Evolutionary conservation across 768 basidiomycete genomes (phyloP).

Genomic region (Xanthoconium purpureum): DNA sequence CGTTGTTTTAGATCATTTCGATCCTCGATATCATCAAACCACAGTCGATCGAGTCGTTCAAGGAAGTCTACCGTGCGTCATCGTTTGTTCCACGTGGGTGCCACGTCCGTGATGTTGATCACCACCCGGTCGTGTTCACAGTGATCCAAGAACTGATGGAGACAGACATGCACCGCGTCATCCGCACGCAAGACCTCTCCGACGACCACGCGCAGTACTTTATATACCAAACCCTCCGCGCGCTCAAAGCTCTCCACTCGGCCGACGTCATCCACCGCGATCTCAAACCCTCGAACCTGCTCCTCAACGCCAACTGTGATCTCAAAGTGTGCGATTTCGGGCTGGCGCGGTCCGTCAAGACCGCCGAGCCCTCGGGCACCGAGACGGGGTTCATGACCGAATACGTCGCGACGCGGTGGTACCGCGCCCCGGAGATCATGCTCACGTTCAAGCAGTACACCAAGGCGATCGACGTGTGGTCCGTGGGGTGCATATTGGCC

Average conservation of each 20-base stretch:
- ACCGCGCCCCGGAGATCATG: slow-evolving; percentile 99
- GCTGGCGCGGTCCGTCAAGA: slow-evolving; percentile 84
- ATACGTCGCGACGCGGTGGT: slow-evolving; percentile 99
- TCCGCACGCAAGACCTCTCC: slow-evolving; percentile 89
- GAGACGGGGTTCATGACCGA: slow-evolving; percentile 92
- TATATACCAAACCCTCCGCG: slow-evolving; percentile 91
- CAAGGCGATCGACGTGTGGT: slow-evolving; percentile 91
- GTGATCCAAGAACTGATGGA: slow-evolving; percentile 94
- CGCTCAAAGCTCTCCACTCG: slow-evolving; percentile 93
- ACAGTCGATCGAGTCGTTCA: slow-evolving; percentile 74
- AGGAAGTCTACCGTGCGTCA: slow-evolving; percentile 73
- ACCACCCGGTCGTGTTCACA: slow-evolving; percentile 25
- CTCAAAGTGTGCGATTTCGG: slow-evolving; percentile 96
- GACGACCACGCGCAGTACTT: slow-evolving; percentile 96
- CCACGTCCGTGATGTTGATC: slow-evolving; percentile 4
- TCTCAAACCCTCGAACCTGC: slow-evolving; percentile 93
- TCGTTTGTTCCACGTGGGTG: background rate
- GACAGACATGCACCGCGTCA: slow-evolving; percentile 96
- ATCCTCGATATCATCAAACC: slow-evolving; percentile 89
- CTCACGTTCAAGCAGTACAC: slow-evolving; percentile 98
- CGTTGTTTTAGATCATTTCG: slow-evolving; percentile 65
- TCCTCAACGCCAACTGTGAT: slow-evolving; percentile 97
- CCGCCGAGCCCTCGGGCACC: slow-evolving; percentile 79
- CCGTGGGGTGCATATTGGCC: slow-evolving; percentile 83
- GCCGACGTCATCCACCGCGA: slow-evolving; percentile 97